Percentiles rank a stretch among this genome's conserved stretches.
These are phyloP conservation scores for Pseudogymnoascus sp. DNA, from an alignment of 2,329 filamentous ascomycete species.

Conservation along the genomic window DNA sequence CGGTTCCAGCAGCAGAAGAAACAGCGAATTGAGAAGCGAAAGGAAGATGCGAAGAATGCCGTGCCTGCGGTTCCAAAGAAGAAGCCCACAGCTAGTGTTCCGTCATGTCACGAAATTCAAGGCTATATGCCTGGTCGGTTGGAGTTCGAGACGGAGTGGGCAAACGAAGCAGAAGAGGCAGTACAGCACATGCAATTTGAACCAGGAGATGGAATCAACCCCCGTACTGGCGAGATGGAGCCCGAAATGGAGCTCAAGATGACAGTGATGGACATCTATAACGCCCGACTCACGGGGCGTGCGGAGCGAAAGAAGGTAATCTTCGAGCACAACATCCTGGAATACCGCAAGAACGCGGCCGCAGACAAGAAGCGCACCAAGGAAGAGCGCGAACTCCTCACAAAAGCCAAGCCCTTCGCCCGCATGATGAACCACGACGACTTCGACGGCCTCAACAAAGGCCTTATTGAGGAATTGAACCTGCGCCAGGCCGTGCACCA, in stretches of 20 bases:
- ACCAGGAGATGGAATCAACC: conserved; percentile 85
- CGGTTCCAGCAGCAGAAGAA: conserved; percentile 93
- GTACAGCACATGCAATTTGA: conserved; percentile 99
- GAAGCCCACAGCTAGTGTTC: conserved; percentile 91
- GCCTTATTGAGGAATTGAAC: conserved; percentile 83
- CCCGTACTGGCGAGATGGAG: conserved; percentile 74
- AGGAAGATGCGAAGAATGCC: conserved; percentile 77
- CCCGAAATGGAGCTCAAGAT: conserved; percentile 97
- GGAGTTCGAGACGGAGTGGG: conserved; percentile 95
- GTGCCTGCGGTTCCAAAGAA: conserved; percentile 81
- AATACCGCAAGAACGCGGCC: conserved; percentile 86
- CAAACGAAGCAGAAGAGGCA: conserved; percentile 95
- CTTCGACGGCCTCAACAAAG: conserved; percentile 77
- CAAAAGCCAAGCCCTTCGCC: conserved; percentile 92
- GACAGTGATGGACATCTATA: conserved; percentile 98
- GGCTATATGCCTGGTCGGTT: conserved; percentile 97
- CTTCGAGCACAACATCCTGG: conserved; percentile 87
- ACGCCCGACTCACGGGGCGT: conserved; percentile 77
- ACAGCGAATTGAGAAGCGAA: conserved; percentile 81
- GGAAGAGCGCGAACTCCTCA: conserved; percentile 82
- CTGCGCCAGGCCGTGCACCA: conserved; percentile 82
- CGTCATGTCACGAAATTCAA: conserved; percentile 94
- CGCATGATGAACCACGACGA: conserved; percentile 93
- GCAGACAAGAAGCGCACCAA: conserved; percentile 92
- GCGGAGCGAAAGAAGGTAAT: conserved; percentile 94